Base-by-base conservation (phyloP, 2,329 filamentous ascomycete species). In the Botrytis cinerea region DNA sequence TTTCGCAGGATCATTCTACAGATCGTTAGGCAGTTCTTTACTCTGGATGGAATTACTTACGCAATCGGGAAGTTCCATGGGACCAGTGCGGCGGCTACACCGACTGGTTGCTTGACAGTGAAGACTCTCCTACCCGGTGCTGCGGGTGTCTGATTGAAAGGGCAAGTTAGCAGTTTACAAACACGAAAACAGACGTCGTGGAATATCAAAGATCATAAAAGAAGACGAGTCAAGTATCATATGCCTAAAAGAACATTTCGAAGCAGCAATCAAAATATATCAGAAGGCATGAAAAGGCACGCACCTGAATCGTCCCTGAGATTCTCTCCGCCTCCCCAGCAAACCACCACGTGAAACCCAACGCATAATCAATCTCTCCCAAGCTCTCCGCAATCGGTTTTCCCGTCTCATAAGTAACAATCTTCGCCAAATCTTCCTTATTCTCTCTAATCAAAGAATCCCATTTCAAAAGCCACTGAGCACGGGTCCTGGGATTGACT, bases 11-110 rank as follows among this genome's bases (percentile, higher is more conserved):
- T 86, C 88, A 93, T 83, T 14, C 76, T 78, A 46, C 1, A 38
- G 18, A 38, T 43, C 32, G 59, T 68, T 40, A 72, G 46, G 3
- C 0, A 16, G n/a, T 14, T 1, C 22, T 9, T 7, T 5, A 20
- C 1, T 10, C 59, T 5, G 5, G 12, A 32, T n/a, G 16, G 25
- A 10, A 48, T 40, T 5, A 80, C 82, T 79, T 62, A 85, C 46
- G 89, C 90, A 69, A 91, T 85, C 0, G 90, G 90, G 76, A 92
- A 92, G 78, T 93, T 92, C 91, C 91, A 93, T 7, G 91, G 91
- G 2, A 93, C 90, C 25, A 93, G 82, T 0, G 91, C 91, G 0
- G 87, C 91, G 0, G 88, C 86, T 18, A 92, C 90, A 72, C 91
- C 91, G 74, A 93, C 86, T 0, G 91, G 91, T 81, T 93, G 91